phyloP scores from a whole-genome alignment of 2,329 filamentous ascomycete species.

The Ophiosphaerella korrae region DNA sequence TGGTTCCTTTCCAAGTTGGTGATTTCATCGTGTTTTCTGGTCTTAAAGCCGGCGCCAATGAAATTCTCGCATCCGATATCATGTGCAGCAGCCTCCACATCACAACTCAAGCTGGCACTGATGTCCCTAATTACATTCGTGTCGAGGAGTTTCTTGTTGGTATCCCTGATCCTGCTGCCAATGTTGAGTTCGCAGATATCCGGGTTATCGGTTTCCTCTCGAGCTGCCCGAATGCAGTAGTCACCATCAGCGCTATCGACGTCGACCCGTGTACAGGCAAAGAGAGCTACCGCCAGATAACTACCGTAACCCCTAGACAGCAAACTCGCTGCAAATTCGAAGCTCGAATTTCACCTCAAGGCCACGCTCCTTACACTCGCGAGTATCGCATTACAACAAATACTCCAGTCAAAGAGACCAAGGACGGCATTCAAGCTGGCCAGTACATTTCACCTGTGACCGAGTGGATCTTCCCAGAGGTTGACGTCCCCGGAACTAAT shows the following conservation, averaged over 20 bases:
- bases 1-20: constrained; percentile 50
- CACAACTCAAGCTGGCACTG: constrained; percentile 35
- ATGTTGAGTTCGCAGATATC: constrained; percentile 46
- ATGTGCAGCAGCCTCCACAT: constrained; percentile 50
- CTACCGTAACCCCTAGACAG: constrained; percentile 37
- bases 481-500: constrained; percentile 47
- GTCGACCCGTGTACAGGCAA: constrained; percentile 52
- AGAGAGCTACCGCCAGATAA: constrained; percentile 44
- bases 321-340: constrained; percentile 50
- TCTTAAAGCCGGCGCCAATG: constrained; percentile 28
- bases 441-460: constrained; percentile 50
- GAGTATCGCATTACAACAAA: constrained; percentile 49
- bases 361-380: constrained; percentile 46
- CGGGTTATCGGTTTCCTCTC: constrained; percentile 47
- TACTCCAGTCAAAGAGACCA: constrained; percentile 41
- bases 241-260: constrained; percentile 49
- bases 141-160: constrained; percentile 52
- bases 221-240: constrained; percentile 38
- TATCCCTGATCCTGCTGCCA: constrained; percentile 41
- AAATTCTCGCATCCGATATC: constrained; percentile 47
- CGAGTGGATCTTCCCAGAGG: constrained; percentile 54
- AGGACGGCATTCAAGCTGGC: constrained; percentile 49
- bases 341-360: constrained; percentile 35
- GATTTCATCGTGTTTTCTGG: constrained; percentile 52
- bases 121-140: constrained; percentile 48